These are phyloP conservation scores for Triticum dicoccoides DNA, from an alignment of 176 grass and related monocot genomes.

Conservation along the genomic window DNA sequence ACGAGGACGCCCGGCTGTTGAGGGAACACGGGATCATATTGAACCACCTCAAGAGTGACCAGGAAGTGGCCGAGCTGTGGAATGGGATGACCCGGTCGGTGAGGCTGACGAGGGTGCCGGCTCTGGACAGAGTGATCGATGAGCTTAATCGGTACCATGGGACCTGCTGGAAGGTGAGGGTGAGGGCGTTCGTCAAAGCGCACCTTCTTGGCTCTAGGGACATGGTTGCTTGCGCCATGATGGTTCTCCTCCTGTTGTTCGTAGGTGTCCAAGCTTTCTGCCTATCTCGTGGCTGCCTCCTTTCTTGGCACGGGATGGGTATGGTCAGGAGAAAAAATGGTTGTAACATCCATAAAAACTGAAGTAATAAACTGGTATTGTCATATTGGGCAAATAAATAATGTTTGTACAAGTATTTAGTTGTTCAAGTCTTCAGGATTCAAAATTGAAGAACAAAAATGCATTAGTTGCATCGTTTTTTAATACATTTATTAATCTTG, in stretches of 20 bases:
- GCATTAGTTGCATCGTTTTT: too few relatives aligned
- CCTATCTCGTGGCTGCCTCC: neutral
- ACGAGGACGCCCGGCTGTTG: conserved; percentile 50
- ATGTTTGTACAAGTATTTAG: too few relatives aligned
- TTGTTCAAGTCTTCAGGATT: too few relatives aligned
- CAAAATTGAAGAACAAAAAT: too few relatives aligned
- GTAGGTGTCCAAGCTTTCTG: conserved; percentile 21
- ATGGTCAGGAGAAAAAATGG: neutral
- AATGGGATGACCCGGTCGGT: conserved; percentile 82
- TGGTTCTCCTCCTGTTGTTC: conserved; percentile 16
- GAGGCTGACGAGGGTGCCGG: conserved; percentile 59
- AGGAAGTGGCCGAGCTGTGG: conserved; percentile 66
- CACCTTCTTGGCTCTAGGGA: conserved; percentile 27
- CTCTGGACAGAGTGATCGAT: conserved; percentile 57
- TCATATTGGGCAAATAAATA: too few relatives aligned
- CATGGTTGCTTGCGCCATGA: neutral
- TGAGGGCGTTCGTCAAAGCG: conserved; percentile 36
- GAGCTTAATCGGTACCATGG: conserved; percentile 49
- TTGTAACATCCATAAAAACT: neutral
- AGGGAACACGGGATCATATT: conserved; percentile 51
- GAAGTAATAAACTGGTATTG: neutral
- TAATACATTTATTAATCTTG: too few relatives aligned
- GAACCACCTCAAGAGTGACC: conserved; percentile 75
- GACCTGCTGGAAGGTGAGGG: conserved; percentile 59
- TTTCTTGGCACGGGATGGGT: conserved; percentile 5